Percentiles rank a stretch among this genome's conserved stretches.
Evolutionary conservation across 495 filamentous ascomycete genomes (phyloP).

Genomic region (Xanthoparmelia taractica): DNA sequence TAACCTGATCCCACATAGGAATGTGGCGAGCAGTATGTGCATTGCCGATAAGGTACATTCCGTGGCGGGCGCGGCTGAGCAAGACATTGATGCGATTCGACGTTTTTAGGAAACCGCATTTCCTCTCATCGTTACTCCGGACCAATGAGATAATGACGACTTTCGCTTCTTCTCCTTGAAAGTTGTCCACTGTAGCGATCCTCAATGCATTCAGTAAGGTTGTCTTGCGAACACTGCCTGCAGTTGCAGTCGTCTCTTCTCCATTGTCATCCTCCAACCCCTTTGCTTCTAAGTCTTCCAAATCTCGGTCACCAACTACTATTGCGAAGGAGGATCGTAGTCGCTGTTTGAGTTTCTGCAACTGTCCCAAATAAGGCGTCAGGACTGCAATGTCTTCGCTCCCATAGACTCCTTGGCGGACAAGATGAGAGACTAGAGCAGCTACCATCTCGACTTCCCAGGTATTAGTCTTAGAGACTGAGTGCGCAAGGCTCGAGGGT

Average conservation of each 20-base stretch:
- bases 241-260: slow-evolving; percentile 8
- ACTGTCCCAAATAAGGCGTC: slow-evolving; percentile 69
- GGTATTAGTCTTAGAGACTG: slow-evolving; percentile 53
- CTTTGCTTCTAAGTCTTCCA: slow-evolving; percentile 49
- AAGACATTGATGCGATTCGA: slow-evolving; percentile 77
- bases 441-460: slow-evolving; percentile 61
- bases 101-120: slow-evolving; percentile 68
- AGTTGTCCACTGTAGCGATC: slow-evolving; percentile 78
- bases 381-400: slow-evolving; percentile 67
- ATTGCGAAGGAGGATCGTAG: slow-evolving; percentile 52
- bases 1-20: slow-evolving; percentile 63
- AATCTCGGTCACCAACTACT: slow-evolving; percentile 58
- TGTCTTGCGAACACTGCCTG: slow-evolving; percentile 37
- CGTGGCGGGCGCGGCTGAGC: slow-evolving; percentile 62
- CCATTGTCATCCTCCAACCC: slow-evolving; percentile 34
- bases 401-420: slow-evolving; percentile 61
- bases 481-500: slow-evolving; percentile 25
- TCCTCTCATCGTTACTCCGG: slow-evolving; percentile 56
- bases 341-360: slow-evolving; percentile 49
- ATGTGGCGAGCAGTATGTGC: slow-evolving; percentile 46
- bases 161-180: slow-evolving; percentile 71
- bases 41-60: slow-evolving; percentile 83
- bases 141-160: slow-evolving; percentile 72
- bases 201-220: slow-evolving; percentile 54
- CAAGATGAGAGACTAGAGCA: slow-evolving; percentile 61